Percentiles rank a stretch among this genome's conserved stretches.
phyloP scores from a whole-genome alignment of 805 yeast genomes.

The Kuraishia ogatae region DNA sequence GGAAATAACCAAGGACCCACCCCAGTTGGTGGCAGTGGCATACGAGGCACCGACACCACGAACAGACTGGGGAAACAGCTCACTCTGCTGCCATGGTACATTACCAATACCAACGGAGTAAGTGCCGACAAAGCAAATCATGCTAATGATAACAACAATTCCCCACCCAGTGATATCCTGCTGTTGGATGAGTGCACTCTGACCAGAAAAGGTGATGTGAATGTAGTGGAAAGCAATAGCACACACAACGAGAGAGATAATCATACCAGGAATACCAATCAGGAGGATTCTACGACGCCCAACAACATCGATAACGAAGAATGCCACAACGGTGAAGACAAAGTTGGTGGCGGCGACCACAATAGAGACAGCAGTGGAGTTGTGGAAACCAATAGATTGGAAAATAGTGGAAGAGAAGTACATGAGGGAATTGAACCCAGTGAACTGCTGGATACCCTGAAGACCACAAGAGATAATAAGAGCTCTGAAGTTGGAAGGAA shows the following conservation, averaged over 20 bases:
- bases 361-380: conserved; percentile 91
- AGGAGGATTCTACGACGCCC: conserved; percentile 83
- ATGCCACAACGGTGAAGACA: conserved; percentile 77
- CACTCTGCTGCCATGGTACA: conserved; percentile 98
- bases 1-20: conserved; percentile 85
- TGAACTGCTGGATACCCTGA: conserved; percentile 94
- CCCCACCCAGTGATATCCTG: conserved; percentile 76
- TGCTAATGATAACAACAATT: conserved; percentile 71
- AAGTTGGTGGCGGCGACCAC: conserved; percentile 93
- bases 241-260: conserved; percentile 63
- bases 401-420: conserved; percentile 91
- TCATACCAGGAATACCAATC: conserved; percentile 81
- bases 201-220: conserved; percentile 47
- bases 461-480: conserved; percentile 84
- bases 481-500: conserved; percentile 82
- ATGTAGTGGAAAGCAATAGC: conserved; percentile 89
- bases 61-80: conserved; percentile 87
- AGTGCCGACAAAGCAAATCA: conserved; percentile 81
- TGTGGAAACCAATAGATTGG: conserved; percentile 78
- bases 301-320: conserved; percentile 75
- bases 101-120: conserved; percentile 95
- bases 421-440: conserved; percentile 95
- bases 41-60: conserved; percentile 88
- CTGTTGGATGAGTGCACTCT: conserved; percentile 30
- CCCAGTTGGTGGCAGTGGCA: conserved; percentile 93